Evolutionary conservation across 2,329 filamentous ascomycete species (phyloP).

Genomic region (Xylaria sp.): DNA sequence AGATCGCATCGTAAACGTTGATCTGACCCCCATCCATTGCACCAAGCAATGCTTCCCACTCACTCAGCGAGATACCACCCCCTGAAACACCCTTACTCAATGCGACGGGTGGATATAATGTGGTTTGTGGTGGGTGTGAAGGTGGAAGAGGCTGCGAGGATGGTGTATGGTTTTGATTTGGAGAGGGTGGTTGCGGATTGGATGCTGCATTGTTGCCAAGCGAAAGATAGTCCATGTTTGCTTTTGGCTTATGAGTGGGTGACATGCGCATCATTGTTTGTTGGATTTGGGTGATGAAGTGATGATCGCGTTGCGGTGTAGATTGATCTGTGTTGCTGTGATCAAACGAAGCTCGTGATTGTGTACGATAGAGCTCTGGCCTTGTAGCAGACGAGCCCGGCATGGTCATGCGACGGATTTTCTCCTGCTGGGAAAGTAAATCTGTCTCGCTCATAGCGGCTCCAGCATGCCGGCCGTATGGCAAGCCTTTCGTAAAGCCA

Average conservation of each 20-base stretch:
- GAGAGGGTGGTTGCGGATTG: conserved; percentile 57
- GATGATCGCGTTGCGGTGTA: conserved; percentile 51
- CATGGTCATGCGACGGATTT: conserved; percentile 62
- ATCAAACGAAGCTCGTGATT: conserved; percentile 57
- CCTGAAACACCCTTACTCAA: conserved; percentile 46
- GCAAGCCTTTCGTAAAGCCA: conserved; percentile 47
- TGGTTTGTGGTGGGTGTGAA: conserved; percentile 33
- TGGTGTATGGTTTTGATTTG: conserved; percentile 50
- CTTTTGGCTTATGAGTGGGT: conserved; percentile 42
- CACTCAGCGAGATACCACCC: conserved; percentile 62
- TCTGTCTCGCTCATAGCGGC: conserved; percentile 59
- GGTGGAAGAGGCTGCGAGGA: conserved; percentile 28
- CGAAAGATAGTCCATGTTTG: conserved; percentile 66
- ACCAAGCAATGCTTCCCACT: conserved; percentile 84
- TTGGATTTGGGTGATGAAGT: conserved; percentile 51
- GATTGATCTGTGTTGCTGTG: conserved; percentile 47
- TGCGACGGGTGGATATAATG: conserved; percentile 46
- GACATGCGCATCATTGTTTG: conserved; percentile 46
- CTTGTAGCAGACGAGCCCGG: conserved; percentile 46
- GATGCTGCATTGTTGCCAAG: conserved; percentile 54
- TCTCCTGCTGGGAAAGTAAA: conserved; percentile 61
- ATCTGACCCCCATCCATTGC: conserved; percentile 79
- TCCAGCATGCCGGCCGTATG: conserved; percentile 47
- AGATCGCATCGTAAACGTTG: conserved; percentile 86
- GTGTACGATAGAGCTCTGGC: conserved; percentile 48